Evolutionary conservation across 768 basidiomycete species (phyloP).

Genomic region (Rhodocollybia butyracea): DNA sequence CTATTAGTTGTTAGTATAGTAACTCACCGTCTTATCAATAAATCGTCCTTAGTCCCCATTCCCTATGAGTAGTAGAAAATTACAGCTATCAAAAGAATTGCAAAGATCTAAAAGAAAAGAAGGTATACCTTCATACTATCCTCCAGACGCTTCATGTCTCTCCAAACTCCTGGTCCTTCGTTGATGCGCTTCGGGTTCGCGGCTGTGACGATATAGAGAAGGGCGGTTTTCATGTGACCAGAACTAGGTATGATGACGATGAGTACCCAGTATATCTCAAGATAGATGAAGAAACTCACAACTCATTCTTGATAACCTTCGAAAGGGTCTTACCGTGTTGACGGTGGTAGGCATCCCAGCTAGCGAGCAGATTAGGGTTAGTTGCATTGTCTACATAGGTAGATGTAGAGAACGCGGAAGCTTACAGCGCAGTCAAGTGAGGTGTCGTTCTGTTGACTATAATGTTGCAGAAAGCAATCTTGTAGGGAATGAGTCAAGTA

Average conservation of each 20-base stretch:
- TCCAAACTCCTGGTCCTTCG: slow-evolving; percentile 23
- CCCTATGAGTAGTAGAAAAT: no score
- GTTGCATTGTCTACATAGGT: slow-evolving; percentile 18
- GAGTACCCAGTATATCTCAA: neutral
- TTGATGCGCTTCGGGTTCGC: slow-evolving; percentile 26
- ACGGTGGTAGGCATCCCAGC: neutral
- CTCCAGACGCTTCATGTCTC: slow-evolving; percentile 33
- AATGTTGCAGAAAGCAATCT: slow-evolving; percentile 27
- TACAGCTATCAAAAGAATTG: no score
- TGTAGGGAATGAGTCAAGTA: neutral
- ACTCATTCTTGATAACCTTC: slow-evolving; percentile 12
- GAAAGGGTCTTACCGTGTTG: slow-evolving; percentile 5
- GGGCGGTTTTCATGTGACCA: slow-evolving; percentile 30
- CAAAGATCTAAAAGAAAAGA: no score
- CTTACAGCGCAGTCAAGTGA: slow-evolving; percentile 22
- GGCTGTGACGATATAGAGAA: slow-evolving; percentile 28
- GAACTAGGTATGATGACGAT: neutral
- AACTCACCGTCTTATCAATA: slow-evolving; percentile 26
- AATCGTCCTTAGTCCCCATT: slow-evolving; percentile 36
- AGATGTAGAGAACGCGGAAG: slow-evolving; percentile 9
- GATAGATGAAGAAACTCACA: neutral
- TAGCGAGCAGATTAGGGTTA: neutral
- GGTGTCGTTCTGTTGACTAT: slow-evolving; percentile 28
- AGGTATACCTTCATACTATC: slow-evolving; percentile 29
- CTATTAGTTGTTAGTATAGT: neutral